A percentile compares a stretch with the other conserved stretches of the same genome.
phyloP scores from a whole-genome alignment of 257 asterid genomes.

The Penstemon barbatus region DNA sequence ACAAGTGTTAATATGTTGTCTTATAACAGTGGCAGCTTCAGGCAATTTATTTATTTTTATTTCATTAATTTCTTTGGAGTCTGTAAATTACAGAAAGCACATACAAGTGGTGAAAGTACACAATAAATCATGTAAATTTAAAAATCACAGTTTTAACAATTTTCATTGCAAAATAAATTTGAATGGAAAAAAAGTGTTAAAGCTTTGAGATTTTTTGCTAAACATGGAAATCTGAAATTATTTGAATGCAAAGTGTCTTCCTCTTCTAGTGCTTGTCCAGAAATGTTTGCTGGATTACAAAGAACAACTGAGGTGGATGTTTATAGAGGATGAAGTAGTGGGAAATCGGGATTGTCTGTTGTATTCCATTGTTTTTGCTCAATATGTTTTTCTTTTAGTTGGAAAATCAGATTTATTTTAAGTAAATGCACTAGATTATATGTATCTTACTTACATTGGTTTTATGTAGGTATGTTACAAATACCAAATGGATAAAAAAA shows the following conservation, averaged over 20 bases:
- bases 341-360: too few relatives aligned
- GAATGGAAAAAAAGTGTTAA: background rate
- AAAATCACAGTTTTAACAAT: background rate
- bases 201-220: background rate
- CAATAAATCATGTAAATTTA: conserved; percentile 25
- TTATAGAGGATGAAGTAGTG: background rate
- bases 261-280: too few relatives aligned
- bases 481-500: too few relatives aligned
- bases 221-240: background rate
- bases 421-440: too few relatives aligned
- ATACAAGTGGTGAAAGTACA: conserved; percentile 16
- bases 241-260: too few relatives aligned
- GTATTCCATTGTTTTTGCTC: too few relatives aligned
- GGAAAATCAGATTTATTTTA: too few relatives aligned
- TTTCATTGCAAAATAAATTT: background rate
- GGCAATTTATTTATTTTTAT: conserved; percentile 25
- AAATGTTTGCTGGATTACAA: background rate
- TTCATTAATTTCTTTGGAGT: conserved; percentile 19
- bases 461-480: too few relatives aligned
- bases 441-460: too few relatives aligned
- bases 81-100: conserved; percentile 23
- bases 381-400: too few relatives aligned
- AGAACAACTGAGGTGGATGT: background rate
- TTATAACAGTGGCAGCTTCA: conserved; percentile 17
- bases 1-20: conserved; percentile 6